Evolutionary conservation across 176 grass and related monocot genomes (phyloP).

Genomic region (Hordeum marinum): DNA sequence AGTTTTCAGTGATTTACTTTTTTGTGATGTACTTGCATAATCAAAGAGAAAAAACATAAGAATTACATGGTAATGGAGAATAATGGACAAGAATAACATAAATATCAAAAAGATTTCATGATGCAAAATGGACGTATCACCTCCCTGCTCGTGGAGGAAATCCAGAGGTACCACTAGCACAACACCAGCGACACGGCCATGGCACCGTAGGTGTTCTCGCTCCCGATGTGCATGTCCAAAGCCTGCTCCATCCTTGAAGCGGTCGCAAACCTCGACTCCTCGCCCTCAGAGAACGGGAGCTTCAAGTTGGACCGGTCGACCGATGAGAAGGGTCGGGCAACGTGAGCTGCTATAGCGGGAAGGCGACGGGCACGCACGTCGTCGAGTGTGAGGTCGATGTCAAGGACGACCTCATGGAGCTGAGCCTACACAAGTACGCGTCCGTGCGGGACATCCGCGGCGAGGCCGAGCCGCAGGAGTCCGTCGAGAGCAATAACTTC

Average conservation of each 20-base stretch:
- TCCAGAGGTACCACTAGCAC: constrained; percentile 82
- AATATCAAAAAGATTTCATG: no score
- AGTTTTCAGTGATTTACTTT: no score
- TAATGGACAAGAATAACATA: no score
- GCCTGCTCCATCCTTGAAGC: constrained; percentile 93
- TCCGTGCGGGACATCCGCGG: constrained; percentile 55
- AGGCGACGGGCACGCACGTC: not conserved
- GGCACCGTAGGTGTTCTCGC: constrained; percentile 36
- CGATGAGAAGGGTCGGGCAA: constrained; percentile 44
- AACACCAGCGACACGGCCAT: constrained; percentile 12
- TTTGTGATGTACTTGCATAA: no score
- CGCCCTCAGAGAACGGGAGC: constrained; percentile 52
- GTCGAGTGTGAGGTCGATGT: constrained; percentile 60
- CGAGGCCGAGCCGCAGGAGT: constrained; percentile 71
- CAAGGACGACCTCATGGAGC: constrained; percentile 72
- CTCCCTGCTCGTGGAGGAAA: constrained; percentile 79
- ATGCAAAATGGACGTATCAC: not conserved
- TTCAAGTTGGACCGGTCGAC: constrained; percentile 18
- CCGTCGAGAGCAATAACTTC: constrained; percentile 86
- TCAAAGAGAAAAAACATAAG: no score
- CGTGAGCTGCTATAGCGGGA: constrained; percentile 15
- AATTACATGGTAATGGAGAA: no score
- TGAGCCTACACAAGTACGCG: constrained; percentile 79
- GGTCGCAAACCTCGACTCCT: constrained; percentile 75
- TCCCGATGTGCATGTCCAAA: constrained; percentile 85